These are phyloP conservation scores for Aegilops tauschii DNA, from an alignment of 176 grass and related monocot genomes.

Conservation along the genomic window DNA sequence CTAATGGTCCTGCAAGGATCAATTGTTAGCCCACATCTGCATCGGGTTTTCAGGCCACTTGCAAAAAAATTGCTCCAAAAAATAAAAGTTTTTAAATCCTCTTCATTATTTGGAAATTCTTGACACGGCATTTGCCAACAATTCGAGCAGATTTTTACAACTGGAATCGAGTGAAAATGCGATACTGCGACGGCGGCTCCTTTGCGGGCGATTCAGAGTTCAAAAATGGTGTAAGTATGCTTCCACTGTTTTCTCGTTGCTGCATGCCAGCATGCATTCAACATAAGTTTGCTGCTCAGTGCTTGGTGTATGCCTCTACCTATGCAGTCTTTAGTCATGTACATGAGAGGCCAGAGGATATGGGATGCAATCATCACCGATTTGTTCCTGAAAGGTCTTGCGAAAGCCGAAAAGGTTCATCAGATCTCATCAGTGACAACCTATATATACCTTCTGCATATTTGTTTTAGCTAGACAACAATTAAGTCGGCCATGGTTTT, in stretches of 20 bases:
- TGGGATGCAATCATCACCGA: conserved; percentile 67
- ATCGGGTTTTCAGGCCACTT: background rate
- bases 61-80: background rate
- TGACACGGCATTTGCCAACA: background rate
- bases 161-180: conserved; percentile 73
- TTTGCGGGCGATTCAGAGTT: conserved; percentile 58
- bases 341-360: conserved; percentile 75
- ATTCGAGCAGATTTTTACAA: conserved; percentile 60
- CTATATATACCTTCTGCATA: too few relatives aligned
- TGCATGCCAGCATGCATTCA: background rate
- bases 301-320: conserved; percentile 7
- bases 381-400: conserved; percentile 60
- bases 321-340: conserved; percentile 47
- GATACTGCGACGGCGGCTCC: conserved; percentile 73
- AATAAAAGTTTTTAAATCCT: background rate
- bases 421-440: too few relatives aligned
- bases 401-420: conserved; percentile 44
- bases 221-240: conserved; percentile 26
- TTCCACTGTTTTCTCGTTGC: background rate
- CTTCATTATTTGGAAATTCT: background rate
- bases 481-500: background rate
- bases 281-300: background rate
- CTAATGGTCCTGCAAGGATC: conserved; percentile 26
- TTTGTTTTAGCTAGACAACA: background rate
- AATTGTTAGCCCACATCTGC: background rate